These are phyloP conservation scores for Debaryomyces coudertii DNA, from an alignment of 1,139 yeast genomes.

Conservation along the genomic window DNA sequence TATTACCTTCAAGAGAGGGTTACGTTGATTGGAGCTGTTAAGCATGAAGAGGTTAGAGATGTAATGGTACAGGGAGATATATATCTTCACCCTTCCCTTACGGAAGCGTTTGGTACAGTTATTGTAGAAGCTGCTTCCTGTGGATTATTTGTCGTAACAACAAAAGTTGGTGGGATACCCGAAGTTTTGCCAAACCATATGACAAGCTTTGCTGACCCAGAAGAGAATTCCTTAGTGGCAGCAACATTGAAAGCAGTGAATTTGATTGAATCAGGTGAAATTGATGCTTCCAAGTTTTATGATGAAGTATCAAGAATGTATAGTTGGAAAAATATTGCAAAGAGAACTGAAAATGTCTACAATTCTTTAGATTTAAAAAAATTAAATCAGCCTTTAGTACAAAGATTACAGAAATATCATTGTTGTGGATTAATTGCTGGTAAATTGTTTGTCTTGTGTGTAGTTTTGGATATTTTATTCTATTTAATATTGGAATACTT, in stretches of 20 bases:
- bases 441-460: conserved; percentile 72
- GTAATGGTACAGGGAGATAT: conserved; percentile 95
- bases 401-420: conserved; percentile 60
- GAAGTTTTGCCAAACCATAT: conserved; percentile 92
- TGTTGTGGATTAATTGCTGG: conserved; percentile 87
- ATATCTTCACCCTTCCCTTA: conserved; percentile 88
- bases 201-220: conserved; percentile 90
- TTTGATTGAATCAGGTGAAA: conserved; percentile 54
- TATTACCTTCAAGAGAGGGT: conserved; percentile 87
- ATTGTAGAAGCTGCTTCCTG: conserved; percentile 97
- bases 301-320: conserved; percentile 79
- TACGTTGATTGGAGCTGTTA: conserved; percentile 79
- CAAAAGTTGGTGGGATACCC: conserved; percentile 97
- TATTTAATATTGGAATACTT: conserved; percentile 65
- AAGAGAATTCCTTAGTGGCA: conserved; percentile 73
- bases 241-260: conserved; percentile 70
- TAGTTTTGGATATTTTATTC: conserved; percentile 76
- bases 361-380: conserved; percentile 50
- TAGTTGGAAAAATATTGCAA: conserved; percentile 90
- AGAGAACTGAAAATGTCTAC: conserved; percentile 82
- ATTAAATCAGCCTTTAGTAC: conserved; percentile 52
- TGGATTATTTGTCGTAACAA: conserved; percentile 90
- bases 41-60: conserved; percentile 91
- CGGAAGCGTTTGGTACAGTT: conserved; percentile 98
- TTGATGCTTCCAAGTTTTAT: conserved; percentile 80